Evolutionary conservation across 108 stramenopile genomes (phyloP).

Genomic region (Conticribra weissflogii): DNA sequence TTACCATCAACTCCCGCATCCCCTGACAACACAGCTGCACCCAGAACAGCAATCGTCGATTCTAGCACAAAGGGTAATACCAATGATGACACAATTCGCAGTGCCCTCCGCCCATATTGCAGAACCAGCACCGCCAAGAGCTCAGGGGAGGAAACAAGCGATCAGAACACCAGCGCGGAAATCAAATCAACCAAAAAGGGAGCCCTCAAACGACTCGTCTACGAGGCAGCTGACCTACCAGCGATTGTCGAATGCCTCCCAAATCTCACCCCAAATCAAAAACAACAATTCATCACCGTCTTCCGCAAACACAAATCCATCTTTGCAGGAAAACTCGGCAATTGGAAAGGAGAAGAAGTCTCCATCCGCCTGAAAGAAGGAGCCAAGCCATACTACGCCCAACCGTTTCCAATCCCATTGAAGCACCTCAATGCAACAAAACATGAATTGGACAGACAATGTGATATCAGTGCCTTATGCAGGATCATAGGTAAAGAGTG

Average conservation of each 20-base stretch:
- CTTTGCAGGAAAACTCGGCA: conserved; percentile 4
- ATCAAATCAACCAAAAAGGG: background rate
- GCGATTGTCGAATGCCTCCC: too few species aligned
- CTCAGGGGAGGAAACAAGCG: background rate
- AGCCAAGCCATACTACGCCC: background rate
- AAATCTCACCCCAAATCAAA: too few species aligned
- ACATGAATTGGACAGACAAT: too few species aligned
- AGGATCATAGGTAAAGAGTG: conserved; percentile 1
- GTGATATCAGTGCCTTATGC: background rate
- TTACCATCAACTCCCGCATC: background rate
- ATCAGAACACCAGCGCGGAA: background rate
- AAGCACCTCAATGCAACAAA: conserved; percentile 14
- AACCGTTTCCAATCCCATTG: conserved; percentile 13
- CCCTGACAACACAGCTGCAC: too few species aligned
- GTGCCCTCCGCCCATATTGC: too few species aligned
- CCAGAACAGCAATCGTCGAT: too few species aligned
- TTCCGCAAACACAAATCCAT: background rate
- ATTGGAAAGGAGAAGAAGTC: too few species aligned
- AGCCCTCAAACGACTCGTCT: too few species aligned
- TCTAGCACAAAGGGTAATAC: too few species aligned
- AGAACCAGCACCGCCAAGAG: too few species aligned
- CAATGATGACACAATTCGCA: too few species aligned
- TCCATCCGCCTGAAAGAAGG: conserved; percentile 3
- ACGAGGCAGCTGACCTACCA: too few species aligned
- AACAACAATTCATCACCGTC: background rate